A percentile compares a stretch with the other conserved stretches of the same genome.
phyloP scores from a whole-genome alignment of 2,329 filamentous ascomycete species.

The Raffaelea albimanens region DNA sequence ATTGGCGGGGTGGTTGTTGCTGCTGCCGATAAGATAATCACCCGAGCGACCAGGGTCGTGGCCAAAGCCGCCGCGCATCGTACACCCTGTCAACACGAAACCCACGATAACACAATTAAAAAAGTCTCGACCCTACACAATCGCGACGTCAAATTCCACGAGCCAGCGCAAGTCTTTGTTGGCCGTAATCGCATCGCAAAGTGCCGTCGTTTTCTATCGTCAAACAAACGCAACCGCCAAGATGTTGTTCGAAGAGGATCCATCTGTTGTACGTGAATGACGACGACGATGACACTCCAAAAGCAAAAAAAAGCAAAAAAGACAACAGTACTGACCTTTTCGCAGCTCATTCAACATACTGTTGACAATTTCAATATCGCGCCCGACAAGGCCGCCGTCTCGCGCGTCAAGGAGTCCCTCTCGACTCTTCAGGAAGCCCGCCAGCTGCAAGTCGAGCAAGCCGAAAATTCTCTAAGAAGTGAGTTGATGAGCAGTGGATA shows the following conservation, averaged over 20 bases:
- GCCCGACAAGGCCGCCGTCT: slow-evolving; percentile 75
- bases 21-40: not conserved
- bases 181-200: too few relatives aligned
- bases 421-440: slow-evolving; percentile 77
- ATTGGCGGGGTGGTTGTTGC: not conserved
- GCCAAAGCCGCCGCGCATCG: not conserved
- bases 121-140: too few relatives aligned
- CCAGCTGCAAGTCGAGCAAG: slow-evolving; percentile 63
- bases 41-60: not conserved
- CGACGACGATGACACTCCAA: not conserved
- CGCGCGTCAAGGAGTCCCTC: slow-evolving; percentile 76
- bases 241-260: slow-evolving; percentile 93
- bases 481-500: too few relatives aligned
- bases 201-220: too few relatives aligned
- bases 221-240: slow-evolving; percentile 30
- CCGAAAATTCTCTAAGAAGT: slow-evolving; percentile 57
- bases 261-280: slow-evolving; percentile 66
- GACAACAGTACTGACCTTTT: not conserved
- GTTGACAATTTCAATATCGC: slow-evolving; percentile 91
- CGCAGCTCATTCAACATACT: slow-evolving; percentile 80
- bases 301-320: too few relatives aligned
- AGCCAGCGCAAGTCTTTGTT: too few relatives aligned
- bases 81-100: not conserved
- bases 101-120: too few relatives aligned
- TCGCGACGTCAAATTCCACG: too few relatives aligned